Evolutionary conservation across 2,329 filamentous ascomycete species (phyloP).

Genomic region (Blumeria graminis): DNA sequence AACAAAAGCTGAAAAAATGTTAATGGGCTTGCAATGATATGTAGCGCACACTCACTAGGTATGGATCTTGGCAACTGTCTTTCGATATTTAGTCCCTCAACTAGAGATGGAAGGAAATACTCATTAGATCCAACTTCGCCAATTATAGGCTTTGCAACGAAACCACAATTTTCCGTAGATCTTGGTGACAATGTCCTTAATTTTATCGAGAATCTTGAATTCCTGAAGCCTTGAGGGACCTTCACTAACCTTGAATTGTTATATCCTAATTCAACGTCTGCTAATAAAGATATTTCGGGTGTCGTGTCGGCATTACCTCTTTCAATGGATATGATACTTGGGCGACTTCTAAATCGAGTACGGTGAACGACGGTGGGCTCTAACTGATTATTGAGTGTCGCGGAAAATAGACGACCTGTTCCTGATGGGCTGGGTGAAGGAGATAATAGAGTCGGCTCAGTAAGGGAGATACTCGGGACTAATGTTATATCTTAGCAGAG

Average conservation of each 20-base stretch:
- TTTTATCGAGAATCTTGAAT: conserved; percentile 19
- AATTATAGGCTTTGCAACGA: conserved; percentile 4
- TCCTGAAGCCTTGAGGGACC: conserved; percentile 3
- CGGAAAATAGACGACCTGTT: conserved; percentile 16
- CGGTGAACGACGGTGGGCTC: conserved; percentile 22
- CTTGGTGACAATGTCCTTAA: conserved; percentile 9
- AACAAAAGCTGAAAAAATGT: conserved; percentile 9
- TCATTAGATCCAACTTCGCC: conserved; percentile 8
- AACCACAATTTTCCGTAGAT: conserved; percentile 12
- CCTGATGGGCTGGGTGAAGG: conserved; percentile 2
- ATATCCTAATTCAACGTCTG: too few relatives aligned
- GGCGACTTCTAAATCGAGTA: conserved; percentile 17
- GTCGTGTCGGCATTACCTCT: conserved; percentile 9
- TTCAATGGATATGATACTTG: conserved; percentile 16
- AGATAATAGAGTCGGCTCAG: conserved; percentile 2
- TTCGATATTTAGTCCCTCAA: conserved; percentile 9
- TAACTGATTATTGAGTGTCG: conserved; percentile 17
- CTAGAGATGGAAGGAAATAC: conserved; percentile 11
- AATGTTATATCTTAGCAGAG: not conserved
- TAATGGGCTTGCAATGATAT: not conserved
- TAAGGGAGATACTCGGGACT: conserved; percentile 7
- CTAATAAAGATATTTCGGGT: conserved; percentile 8
- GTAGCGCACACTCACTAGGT: not conserved
- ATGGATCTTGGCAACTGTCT: conserved; percentile 4
- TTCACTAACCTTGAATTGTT: too few relatives aligned